These are phyloP conservation scores for Plasmodium coatneyi DNA, from an alignment of 169 alveolate species.

Conservation along the genomic window DNA sequence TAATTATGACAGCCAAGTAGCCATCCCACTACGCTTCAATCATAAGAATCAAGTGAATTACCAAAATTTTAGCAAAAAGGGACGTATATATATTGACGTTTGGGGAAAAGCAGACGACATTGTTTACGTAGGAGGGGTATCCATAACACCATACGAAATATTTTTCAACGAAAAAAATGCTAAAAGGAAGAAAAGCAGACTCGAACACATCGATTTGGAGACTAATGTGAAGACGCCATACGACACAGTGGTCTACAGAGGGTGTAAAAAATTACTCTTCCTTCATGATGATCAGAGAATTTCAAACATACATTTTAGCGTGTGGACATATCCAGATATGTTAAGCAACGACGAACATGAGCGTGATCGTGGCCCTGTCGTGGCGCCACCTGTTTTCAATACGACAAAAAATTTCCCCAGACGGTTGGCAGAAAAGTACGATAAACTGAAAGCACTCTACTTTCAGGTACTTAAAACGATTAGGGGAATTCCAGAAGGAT, in stretches of 20 bases:
- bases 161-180: conserved; percentile 78
- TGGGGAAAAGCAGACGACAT: conserved; percentile 83
- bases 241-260: conserved; percentile 60
- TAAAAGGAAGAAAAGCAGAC: conserved; percentile 32
- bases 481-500: conserved; percentile 37
- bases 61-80: conserved; percentile 70
- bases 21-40: conserved; percentile 76
- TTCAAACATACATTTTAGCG: conserved; percentile 52
- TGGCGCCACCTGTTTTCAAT: conserved; percentile 25
- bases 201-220: conserved; percentile 70
- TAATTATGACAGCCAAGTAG: conserved; percentile 78
- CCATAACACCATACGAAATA: conserved; percentile 78
- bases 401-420: conserved; percentile 52
- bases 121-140: conserved; percentile 77
- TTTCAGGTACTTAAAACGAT: conserved; percentile 53
- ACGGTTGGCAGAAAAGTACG: conserved; percentile 57
- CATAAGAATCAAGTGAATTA: conserved; percentile 65
- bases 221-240: conserved; percentile 50
- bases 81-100: conserved; percentile 78
- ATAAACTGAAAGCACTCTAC: conserved; percentile 35
- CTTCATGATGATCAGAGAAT: conserved; percentile 54
- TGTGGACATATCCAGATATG: conserved; percentile 72
- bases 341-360: background rate
- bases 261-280: conserved; percentile 51
- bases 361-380: background rate